Evolutionary conservation across 768 basidiomycete genomes (phyloP).

Genomic region (Leucocoprinus sp.): DNA sequence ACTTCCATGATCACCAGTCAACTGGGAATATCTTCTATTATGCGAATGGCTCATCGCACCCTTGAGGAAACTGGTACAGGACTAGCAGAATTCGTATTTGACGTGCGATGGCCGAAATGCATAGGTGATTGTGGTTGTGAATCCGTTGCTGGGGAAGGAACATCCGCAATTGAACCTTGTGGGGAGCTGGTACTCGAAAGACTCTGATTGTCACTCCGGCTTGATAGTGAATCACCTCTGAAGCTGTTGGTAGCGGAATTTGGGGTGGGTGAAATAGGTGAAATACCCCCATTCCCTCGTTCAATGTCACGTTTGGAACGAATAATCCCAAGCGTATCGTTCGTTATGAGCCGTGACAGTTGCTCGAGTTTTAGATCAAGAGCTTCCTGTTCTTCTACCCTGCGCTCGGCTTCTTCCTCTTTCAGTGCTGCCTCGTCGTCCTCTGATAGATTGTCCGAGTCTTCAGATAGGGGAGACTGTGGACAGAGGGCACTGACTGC

Average conservation of each 20-base stretch:
- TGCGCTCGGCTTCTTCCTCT: conserved; percentile 65
- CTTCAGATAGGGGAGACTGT: conserved; percentile 45
- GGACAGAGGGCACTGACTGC: conserved; percentile 30
- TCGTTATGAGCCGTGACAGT: conserved; percentile 66
- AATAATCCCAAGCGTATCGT: conserved; percentile 65
- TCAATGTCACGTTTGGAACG: conserved; percentile 27
- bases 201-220: conserved; percentile 57
- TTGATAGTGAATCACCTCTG: conserved; percentile 34
- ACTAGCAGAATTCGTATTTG: conserved; percentile 51
- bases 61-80: conserved; percentile 52
- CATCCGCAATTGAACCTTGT: conserved; percentile 73
- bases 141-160: conserved; percentile 62
- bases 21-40: conserved; percentile 37
- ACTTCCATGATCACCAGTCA: conserved; percentile 50
- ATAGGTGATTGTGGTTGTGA: conserved; percentile 47
- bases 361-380: conserved; percentile 61
- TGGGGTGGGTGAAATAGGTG: conserved; percentile 14
- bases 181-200: conserved; percentile 69
- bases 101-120: conserved; percentile 33
- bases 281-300: conserved; percentile 33
- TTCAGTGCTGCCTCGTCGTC: conserved; percentile 49
- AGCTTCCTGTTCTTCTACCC: conserved; percentile 58
- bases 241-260: conserved; percentile 27
- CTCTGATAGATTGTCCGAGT: conserved; percentile 43
- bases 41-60: conserved; percentile 45